phyloP scores from a whole-genome alignment of 2,329 filamentous ascomycete genomes.

The Pseudohalonectria lignicola region DNA sequence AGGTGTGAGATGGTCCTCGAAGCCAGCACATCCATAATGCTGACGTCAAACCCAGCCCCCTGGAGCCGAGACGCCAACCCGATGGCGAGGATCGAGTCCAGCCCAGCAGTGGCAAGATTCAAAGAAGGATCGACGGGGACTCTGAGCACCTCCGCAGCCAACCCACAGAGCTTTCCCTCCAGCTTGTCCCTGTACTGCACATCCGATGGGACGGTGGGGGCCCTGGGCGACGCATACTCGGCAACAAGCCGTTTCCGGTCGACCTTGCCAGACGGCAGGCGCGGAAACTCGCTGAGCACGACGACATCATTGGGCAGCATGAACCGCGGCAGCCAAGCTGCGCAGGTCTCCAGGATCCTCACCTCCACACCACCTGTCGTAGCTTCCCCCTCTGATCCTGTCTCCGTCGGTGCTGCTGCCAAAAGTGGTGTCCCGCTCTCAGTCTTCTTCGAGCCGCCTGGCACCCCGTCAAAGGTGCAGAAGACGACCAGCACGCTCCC shows the following conservation, averaged over 20 bases:
- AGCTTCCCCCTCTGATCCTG: slow-evolving; percentile 6
- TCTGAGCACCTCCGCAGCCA: slow-evolving; percentile 16
- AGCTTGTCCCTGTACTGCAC: slow-evolving; percentile 15
- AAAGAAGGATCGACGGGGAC: slow-evolving; percentile 14
- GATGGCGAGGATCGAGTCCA: slow-evolving; percentile 31
- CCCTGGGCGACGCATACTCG: slow-evolving; percentile 30
- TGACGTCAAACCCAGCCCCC: slow-evolving; percentile 38
- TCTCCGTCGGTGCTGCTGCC: no score
- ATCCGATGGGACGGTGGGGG: slow-evolving; percentile 2
- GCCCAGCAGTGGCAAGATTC: slow-evolving; percentile 19
- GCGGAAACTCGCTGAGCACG: slow-evolving; percentile 53
- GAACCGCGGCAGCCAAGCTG: slow-evolving; percentile 65
- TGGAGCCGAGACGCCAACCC: slow-evolving; percentile 53
- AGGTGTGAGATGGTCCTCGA: slow-evolving; percentile 29
- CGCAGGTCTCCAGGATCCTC: slow-evolving; percentile 48
- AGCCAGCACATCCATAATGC: slow-evolving; percentile 51
- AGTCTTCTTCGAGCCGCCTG: no score
- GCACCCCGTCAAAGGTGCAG: slow-evolving; percentile 27
- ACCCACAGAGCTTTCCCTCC: slow-evolving; percentile 21
- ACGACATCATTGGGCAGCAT: slow-evolving; percentile 75
- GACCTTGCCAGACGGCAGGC: slow-evolving; percentile 73
- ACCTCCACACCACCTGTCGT: slow-evolving; percentile 19
- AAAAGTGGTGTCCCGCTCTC: no score
- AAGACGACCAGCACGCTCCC: slow-evolving; percentile 61
- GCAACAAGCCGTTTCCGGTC: slow-evolving; percentile 55